phyloP scores from a whole-genome alignment of 176 grass and related monocot genomes.

The Lolium rigidum region DNA sequence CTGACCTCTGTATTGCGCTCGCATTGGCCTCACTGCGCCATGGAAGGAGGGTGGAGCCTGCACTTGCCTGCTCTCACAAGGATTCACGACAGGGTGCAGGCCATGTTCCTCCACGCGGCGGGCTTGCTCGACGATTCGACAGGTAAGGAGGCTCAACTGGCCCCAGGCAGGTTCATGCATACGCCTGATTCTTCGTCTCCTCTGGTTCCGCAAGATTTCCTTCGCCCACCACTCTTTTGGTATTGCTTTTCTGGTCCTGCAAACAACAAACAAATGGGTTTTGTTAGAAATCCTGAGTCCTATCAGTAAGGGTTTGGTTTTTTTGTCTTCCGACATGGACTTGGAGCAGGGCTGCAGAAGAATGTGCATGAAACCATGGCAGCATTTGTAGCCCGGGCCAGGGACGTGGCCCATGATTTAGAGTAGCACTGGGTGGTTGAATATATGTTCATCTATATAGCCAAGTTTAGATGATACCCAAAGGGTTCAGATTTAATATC shows the following conservation, averaged over 20 bases:
- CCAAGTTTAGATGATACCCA: neutral
- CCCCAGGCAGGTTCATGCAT: neutral
- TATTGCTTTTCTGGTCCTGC: neutral
- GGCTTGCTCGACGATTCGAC: neutral
- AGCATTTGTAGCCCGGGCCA: neutral
- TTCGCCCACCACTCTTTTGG: neutral
- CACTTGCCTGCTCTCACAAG: neutral
- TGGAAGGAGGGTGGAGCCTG: conserved; percentile 11
- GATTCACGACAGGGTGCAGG: neutral
- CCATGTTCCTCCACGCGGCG: neutral
- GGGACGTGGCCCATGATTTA: neutral
- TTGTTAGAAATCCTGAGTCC: neutral
- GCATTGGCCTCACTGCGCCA: conserved; percentile 6
- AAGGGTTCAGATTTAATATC: neutral
- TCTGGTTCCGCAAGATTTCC: neutral
- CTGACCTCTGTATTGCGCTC: neutral
- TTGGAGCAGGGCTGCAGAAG: too few species aligned
- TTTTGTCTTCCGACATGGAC: neutral
- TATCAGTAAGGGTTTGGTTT: neutral
- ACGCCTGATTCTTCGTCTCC: neutral
- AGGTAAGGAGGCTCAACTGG: neutral
- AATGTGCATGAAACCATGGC: neutral
- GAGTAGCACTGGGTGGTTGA: neutral
- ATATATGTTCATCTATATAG: neutral
- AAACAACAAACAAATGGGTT: neutral